Evolutionary conservation across 2,329 filamentous ascomycete genomes (phyloP).

Genomic region (Claviceps sp.): DNA sequence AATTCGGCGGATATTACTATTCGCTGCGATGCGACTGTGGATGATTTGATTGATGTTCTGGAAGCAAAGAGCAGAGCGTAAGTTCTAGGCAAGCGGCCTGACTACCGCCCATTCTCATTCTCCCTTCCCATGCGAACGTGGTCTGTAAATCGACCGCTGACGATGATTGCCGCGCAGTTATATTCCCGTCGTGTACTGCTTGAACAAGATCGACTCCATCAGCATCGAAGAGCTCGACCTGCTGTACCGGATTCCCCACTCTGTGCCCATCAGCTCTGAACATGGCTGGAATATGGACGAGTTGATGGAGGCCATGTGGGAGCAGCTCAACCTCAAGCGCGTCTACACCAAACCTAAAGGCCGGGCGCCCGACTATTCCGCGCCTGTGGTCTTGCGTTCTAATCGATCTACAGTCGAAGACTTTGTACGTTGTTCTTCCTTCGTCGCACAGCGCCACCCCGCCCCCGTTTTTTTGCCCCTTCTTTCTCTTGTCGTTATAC

Average conservation of each 20-base stretch:
- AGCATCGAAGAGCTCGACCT: constrained; percentile 95
- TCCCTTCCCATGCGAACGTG: not conserved
- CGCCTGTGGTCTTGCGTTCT: constrained; percentile 78
- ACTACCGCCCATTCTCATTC: not conserved
- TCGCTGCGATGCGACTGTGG: constrained; percentile 91
- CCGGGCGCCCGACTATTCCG: constrained; percentile 78
- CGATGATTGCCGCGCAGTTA: constrained; percentile 38
- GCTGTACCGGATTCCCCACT: constrained; percentile 91
- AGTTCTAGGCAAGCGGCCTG: constrained; percentile 2
- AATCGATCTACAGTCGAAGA: constrained; percentile 85
- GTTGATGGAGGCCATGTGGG: constrained; percentile 96
- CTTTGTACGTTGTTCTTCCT: constrained; percentile 55
- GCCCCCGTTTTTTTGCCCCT: not conserved
- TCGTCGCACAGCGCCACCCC: not conserved
- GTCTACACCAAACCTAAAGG: constrained; percentile 99
- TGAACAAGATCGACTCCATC: constrained; percentile 98
- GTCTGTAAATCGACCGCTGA: not conserved
- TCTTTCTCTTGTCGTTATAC: too few relatives aligned
- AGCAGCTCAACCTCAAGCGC: constrained; percentile 78
- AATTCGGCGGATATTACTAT: constrained; percentile 95
- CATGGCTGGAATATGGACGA: constrained; percentile 98
- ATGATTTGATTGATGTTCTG: constrained; percentile 90
- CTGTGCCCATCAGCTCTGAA: constrained; percentile 93
- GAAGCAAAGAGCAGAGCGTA: constrained; percentile 72
- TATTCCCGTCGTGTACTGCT: constrained; percentile 95